Base-by-base conservation (phyloP, 345 rosid genomes). In the Syzygium aqueum region DNA sequence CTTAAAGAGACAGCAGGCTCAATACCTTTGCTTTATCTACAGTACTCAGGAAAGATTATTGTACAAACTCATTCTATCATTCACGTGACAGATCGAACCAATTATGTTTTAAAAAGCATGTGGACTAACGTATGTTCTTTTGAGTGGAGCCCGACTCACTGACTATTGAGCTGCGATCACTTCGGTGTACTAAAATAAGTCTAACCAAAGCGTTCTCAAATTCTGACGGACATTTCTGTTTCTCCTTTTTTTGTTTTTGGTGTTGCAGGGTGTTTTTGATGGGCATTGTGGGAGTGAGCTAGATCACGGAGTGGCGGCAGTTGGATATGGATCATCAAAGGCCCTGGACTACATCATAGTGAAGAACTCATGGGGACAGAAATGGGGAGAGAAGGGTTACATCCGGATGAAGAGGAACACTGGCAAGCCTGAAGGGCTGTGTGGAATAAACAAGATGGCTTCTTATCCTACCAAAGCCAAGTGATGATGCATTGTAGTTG, bases 381-480 rank as follows among this genome's bases (percentile, higher is more conserved):
- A 89, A 53, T 94, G 98, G 98, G 99, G 98, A 85, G 98, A 94
- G 89, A 94, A 93, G 80, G 98, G 99, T 21, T 96, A 88, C 90
- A 94, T 94, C 43, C 91, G 97, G 87, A 90, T 96, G 96, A 93
- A 92, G 94, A 93, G 97, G 87, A 96, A 94, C 90, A 92, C 95
- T 10, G 97, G 97, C 13, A 96, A 94, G 88, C 91, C 94, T 8
- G 93, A 94, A 85, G 99, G 99, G 4, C 87, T 94, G 0, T 95
- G 98, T 88, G 98, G 98, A 16, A 93, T 96, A 90, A 94, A 97
- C 93, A 94, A 94, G 89, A 95, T 97, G 97, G 94, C 95, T 84
- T 97, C 99, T 25, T 95, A 93, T 88, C 98, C 97, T 3, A 94
- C 90, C 85, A 97, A 97, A 88, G 88, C 85, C 33, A 90, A 94